Base-by-base conservation (phyloP, 1,139 yeast species). In the Suhomyces maxii region DNA sequence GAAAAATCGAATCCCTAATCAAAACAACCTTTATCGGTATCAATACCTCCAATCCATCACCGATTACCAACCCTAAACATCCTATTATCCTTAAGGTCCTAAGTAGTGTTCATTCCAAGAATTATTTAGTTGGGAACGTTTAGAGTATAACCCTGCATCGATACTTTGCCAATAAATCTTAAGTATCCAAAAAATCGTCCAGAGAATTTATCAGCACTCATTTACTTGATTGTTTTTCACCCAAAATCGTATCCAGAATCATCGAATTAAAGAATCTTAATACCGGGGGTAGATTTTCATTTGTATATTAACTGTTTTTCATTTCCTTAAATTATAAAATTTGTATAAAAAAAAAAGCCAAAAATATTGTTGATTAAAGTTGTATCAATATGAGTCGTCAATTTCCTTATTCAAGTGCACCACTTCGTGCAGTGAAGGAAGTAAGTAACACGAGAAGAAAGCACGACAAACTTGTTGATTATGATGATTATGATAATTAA, bases 381-480 rank as follows among this genome's bases (percentile, higher is more conserved):
- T 44, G 46, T 44, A 51, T 32, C 49, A 56, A 36, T 44, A 74
- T 73, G 79, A 73, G 78, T 69, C 77, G 78, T 55, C 78, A 76
- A 63, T 90, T 91, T 68, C 95, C 97, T 64, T 90, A 88, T 77
- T 91, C 98, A 51, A 89, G 97, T 75, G 98, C 98, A 53, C 98
- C 98, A 46, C 82, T 93, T 69, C 88, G 97, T 68, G 84, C 96
- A 41, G 91, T 93, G 55, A 93, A 90, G 73, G 99, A 93, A 77
- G 97, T 82, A 71, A 51, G 82, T 63, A 50, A 39, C 12, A 34
- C 28, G 36, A 14, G 14, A 23, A 11, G 26, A 12, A 28, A 28
- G 1, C 31, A 10, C 1, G 30, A 23, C 26, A n/a, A 13, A 5
- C 6, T 18, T 4, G 23, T 18, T 18, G 23, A 18, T 18, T 18